Conservation (phyloP, 108 stramenopile species). For the Stephanodiscus minutulus region DNA sequence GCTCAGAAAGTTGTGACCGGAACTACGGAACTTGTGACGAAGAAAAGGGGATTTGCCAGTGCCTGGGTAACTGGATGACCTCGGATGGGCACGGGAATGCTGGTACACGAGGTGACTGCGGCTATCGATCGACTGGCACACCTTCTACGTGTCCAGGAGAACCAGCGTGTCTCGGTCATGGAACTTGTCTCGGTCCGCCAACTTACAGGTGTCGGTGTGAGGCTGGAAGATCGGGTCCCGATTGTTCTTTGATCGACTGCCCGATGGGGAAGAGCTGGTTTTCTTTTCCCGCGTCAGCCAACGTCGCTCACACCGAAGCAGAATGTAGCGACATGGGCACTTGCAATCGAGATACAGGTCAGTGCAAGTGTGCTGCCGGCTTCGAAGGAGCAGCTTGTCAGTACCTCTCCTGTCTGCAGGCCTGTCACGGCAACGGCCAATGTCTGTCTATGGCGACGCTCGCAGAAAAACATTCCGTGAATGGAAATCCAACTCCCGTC, state of each 20-base stretch:
- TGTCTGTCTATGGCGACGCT: slow-evolving; percentile 71
- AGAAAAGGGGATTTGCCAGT: slow-evolving; percentile 48
- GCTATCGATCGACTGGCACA: slow-evolving; percentile 26
- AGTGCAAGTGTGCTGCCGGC: slow-evolving; percentile 71
- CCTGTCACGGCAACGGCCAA: slow-evolving; percentile 67
- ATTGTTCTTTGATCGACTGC: slow-evolving; percentile 73
- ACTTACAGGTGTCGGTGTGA: slow-evolving; percentile 70
- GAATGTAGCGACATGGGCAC: slow-evolving; percentile 78
- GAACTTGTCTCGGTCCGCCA: slow-evolving; percentile 54
- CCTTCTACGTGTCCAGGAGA: slow-evolving; percentile 43
- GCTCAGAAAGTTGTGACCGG: slow-evolving; percentile 53
- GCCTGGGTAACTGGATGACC: slow-evolving; percentile 60
- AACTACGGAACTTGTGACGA: slow-evolving; percentile 58
- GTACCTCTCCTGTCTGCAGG: slow-evolving; percentile 55
- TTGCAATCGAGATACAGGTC: slow-evolving; percentile 61
- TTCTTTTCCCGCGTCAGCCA: slow-evolving; percentile 34
- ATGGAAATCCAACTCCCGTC: slow-evolving; percentile 59
- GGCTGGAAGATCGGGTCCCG: slow-evolving; percentile 68
- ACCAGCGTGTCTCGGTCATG: slow-evolving; percentile 55
- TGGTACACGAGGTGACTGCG: slow-evolving; percentile 73
- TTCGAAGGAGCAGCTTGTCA: slow-evolving; percentile 78
- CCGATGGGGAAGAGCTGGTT: slow-evolving; percentile 61
- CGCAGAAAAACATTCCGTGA: slow-evolving; percentile 50
- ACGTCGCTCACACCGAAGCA: slow-evolving; percentile 53
- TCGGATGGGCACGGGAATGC: slow-evolving; percentile 64